Evolutionary conservation across 495 filamentous ascomycete species (phyloP), one percentile per base, ranked within the genome.

Genomic region (Penicillium lividum): DNA sequence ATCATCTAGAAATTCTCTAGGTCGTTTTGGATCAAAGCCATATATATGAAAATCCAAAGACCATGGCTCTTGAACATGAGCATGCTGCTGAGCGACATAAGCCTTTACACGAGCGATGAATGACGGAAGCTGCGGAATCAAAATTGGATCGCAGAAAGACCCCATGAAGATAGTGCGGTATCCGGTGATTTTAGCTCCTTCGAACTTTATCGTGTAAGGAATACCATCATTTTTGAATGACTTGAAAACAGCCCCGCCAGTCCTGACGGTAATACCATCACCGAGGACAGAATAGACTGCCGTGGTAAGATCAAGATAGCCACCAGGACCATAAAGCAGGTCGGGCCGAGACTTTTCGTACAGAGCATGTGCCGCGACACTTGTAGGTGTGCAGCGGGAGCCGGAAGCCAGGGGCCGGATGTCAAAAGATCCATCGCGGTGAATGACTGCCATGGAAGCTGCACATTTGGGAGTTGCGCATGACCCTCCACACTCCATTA

Each of bases 271-370:
- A 15, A 67, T 60, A 30, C 25, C 38, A 0, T 72, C 67, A 42
- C 77, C 72, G 2, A 81, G 61, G 47, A 78, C 70, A 53, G 73
- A 67, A 50, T 77, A 80, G 0, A 56, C 70, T 2, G 73, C 62
- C 1, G 57, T 34, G 13, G 65, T 69, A 3, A 83, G 63, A 38
- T 76, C 61, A 1, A 83, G 68, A 30, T 57, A 58, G 15, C 80
- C 80, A 0, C 80, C 80, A 7, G 80, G 80, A 0, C 80, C 80
- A 16, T 66, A 56, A 6, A 81, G 66, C 1, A 70, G 40, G 67
- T 81, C 79, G 0, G 80, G 77, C 31, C 78, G 63, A 2, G 74
- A 64, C 56, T 82, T 83, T 61, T 83, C 79, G 38, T 82, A 82
- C 40, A 83, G 67, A 1, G 80, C 74, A 55, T 82, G 80, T 0